These are phyloP conservation scores for Pneumocystis sp. DNA, from an alignment of 1,139 yeast genomes.

Conservation along the genomic window DNA sequence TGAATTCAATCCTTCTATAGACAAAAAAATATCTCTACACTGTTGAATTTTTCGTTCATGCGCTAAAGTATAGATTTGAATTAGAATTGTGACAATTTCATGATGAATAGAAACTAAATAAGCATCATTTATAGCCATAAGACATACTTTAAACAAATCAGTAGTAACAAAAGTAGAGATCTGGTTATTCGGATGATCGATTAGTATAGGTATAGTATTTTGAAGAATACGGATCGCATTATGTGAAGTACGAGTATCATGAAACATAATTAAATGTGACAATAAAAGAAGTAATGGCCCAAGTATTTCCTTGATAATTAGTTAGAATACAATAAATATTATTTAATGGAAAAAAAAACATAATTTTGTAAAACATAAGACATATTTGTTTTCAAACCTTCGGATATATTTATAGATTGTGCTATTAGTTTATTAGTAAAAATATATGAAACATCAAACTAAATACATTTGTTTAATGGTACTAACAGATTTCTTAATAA, in stretches of 20 bases:
- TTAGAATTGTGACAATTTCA: background rate
- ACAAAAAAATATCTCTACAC: background rate
- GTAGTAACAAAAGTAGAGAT: background rate
- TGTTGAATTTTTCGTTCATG: background rate
- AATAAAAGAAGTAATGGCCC: background rate
- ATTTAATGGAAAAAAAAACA: background rate
- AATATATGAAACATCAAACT: background rate
- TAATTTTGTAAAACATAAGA: background rate
- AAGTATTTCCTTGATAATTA: background rate
- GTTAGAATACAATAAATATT: background rate
- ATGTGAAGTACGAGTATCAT: constrained; percentile 1
- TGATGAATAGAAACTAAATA: background rate
- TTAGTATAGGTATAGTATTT: background rate
- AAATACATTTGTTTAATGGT: background rate
- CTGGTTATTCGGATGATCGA: background rate
- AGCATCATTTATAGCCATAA: background rate
- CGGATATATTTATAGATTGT: background rate
- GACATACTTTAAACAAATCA: background rate
- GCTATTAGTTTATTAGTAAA: background rate
- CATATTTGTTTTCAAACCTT: background rate
- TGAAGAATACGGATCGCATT: background rate
- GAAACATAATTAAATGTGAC: background rate
- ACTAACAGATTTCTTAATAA: constrained; percentile 29
- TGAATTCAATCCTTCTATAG: background rate
- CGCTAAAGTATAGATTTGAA: background rate